Conservation (phyloP, 2,329 filamentous ascomycete genomes). For the Cladosporium sphaerospermum region DNA sequence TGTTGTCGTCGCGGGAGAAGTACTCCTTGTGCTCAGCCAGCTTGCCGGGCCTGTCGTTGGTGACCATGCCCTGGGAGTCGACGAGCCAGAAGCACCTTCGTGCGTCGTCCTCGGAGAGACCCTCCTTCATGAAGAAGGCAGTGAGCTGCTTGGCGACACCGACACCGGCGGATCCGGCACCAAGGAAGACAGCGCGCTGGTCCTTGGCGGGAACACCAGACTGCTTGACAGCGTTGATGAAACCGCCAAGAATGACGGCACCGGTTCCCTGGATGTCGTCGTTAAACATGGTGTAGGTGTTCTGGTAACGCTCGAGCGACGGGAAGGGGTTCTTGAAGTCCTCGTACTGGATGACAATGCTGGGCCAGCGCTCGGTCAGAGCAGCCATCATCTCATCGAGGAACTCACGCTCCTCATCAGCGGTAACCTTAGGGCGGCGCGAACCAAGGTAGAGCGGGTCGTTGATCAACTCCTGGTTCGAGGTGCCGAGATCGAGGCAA, state of each 20-base stretch:
- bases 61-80: constrained; percentile 84
- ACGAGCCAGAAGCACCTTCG: constrained; percentile 94
- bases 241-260: constrained; percentile 82
- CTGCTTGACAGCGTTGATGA: constrained; percentile 70
- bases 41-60: constrained; percentile 84
- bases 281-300: constrained; percentile 93
- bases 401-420: constrained; percentile 78
- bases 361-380: constrained; percentile 68
- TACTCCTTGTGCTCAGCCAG: constrained; percentile 78
- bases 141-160: constrained; percentile 97
- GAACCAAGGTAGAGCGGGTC: constrained; percentile 89
- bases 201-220: constrained; percentile 81
- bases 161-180: constrained; percentile 89
- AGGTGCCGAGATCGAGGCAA: constrained; percentile 57
- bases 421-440: constrained; percentile 70
- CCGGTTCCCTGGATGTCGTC: constrained; percentile 98
- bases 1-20: constrained; percentile 60
- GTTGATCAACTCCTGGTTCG: constrained; percentile 59
- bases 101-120: constrained; percentile 80
- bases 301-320: constrained; percentile 81
- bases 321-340: constrained; percentile 98
- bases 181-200: constrained; percentile 92
- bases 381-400: constrained; percentile 97
- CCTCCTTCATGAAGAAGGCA: constrained; percentile 91
- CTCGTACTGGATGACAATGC: constrained; percentile 83